These are phyloP conservation scores for Spathaspora sp. DNA, from an alignment of 1,139 yeast species.

Conservation along the genomic window DNA sequence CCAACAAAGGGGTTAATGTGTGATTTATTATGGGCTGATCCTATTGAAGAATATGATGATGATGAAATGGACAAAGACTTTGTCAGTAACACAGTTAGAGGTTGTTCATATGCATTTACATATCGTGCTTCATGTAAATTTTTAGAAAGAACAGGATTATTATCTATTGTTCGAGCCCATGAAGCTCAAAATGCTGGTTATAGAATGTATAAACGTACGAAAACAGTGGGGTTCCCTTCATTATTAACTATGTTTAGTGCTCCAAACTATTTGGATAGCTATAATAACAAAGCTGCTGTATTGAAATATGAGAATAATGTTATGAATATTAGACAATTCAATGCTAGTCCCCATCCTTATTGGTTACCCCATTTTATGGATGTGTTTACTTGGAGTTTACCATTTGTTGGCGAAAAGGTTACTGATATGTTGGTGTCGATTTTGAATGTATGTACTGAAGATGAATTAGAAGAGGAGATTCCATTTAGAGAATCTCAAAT, in stretches of 20 bases:
- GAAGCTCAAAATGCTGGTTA: constrained; percentile 99
- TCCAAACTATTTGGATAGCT: constrained; percentile 90
- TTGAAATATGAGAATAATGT: constrained; percentile 87
- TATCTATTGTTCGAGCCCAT: constrained; percentile 90
- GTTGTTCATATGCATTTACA: constrained; percentile 90
- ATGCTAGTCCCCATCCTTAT: constrained; percentile 91
- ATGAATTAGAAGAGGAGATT: constrained; percentile 81
- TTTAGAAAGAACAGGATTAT: constrained; percentile 72
- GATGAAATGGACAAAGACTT: constrained; percentile 53
- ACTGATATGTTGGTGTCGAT: constrained; percentile 92
- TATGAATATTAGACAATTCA: constrained; percentile 94
- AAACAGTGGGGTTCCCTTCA: constrained; percentile 88
- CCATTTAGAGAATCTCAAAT: constrained; percentile 30
- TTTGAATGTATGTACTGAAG: constrained; percentile 91
- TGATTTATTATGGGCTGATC: constrained; percentile 96
- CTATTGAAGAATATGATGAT: constrained; percentile 85
- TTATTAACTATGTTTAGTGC: constrained; percentile 92
- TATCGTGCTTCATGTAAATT: constrained; percentile 84
- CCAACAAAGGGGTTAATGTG: constrained; percentile 95
- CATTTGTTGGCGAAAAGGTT: constrained; percentile 96
- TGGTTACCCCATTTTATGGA: constrained; percentile 98
- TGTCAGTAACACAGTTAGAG: constrained; percentile 72
- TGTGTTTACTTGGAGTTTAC: constrained; percentile 95
- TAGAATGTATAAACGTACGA: constrained; percentile 87
- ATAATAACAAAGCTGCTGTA: constrained; percentile 95